phyloP scores from a whole-genome alignment of 805 yeast species.

The Saccharomyces eubayanus region DNA sequence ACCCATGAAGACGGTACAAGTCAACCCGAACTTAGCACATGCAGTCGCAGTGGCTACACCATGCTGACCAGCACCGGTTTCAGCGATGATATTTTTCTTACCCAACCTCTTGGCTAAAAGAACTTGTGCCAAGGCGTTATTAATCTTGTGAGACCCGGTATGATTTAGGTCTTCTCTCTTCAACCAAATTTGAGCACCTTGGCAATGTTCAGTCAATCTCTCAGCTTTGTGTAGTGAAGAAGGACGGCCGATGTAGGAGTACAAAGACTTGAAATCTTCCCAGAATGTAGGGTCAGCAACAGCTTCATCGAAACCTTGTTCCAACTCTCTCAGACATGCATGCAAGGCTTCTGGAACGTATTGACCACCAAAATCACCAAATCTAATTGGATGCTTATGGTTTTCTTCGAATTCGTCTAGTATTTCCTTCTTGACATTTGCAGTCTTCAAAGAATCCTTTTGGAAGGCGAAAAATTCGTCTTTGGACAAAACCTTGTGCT shows the following conservation, averaged over 20 bases:
- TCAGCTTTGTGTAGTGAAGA: constrained; percentile 87
- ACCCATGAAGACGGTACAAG: constrained; percentile 96
- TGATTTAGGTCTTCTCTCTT: constrained; percentile 94
- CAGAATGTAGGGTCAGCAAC: constrained; percentile 86
- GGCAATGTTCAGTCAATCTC: constrained; percentile 78
- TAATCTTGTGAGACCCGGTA: constrained; percentile 82
- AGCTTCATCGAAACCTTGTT: constrained; percentile 78
- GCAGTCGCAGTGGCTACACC: constrained; percentile 93
- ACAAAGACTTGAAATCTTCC: constrained; percentile 80
- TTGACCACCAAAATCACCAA: constrained; percentile 97
- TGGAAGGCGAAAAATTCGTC: constrained; percentile 34
- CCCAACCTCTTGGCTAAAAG: constrained; percentile 73
- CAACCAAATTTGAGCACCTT: constrained; percentile 95
- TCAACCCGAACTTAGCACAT: constrained; percentile 84
- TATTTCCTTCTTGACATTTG: constrained; percentile 14
- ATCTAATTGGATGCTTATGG: constrained; percentile 66
- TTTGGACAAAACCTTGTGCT: constrained; percentile 25
- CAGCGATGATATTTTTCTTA: constrained; percentile 70
- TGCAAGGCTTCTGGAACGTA: constrained; percentile 95
- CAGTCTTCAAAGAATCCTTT: constrained; percentile 17
- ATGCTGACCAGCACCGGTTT: constrained; percentile 91
- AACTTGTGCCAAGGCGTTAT: constrained; percentile 77
- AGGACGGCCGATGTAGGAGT: constrained; percentile 94
- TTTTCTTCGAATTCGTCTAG: constrained; percentile 40
- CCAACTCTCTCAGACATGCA: constrained; percentile 83